Percentiles rank a stretch among this genome's conserved stretches.
These are phyloP conservation scores for Plasmopara viticola DNA, from an alignment of 352 stramenopile genomes.

Conservation along the genomic window DNA sequence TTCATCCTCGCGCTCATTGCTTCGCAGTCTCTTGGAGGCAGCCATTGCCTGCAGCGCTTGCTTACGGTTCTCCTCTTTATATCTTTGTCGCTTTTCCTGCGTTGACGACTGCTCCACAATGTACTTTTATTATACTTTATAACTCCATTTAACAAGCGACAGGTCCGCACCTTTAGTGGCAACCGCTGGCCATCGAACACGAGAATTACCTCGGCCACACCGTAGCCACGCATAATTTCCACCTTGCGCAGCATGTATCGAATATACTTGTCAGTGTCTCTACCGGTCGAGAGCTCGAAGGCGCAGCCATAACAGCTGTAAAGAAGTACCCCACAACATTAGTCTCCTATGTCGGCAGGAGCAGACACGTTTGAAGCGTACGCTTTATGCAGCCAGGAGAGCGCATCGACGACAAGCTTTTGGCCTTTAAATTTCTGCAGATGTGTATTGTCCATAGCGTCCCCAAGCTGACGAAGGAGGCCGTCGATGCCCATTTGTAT, in stretches of 20 bases:
- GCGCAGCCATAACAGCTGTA: constrained; percentile 70
- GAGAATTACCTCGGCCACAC: constrained; percentile 50
- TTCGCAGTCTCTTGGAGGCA: constrained; percentile 38
- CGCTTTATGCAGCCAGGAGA: constrained; percentile 81
- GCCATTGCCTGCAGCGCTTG: constrained; percentile 46
- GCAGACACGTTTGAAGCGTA: constrained; percentile 18
- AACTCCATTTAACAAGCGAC: not conserved
- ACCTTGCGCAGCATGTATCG: constrained; percentile 74
- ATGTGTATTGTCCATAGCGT: constrained; percentile 46
- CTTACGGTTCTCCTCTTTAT: constrained; percentile 53
- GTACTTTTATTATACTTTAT: not conserved
- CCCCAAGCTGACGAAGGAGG: constrained; percentile 53
- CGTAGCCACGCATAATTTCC: constrained; percentile 46
- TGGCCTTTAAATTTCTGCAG: constrained; percentile 45
- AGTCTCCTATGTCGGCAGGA: not conserved
- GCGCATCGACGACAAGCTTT: constrained; percentile 59
- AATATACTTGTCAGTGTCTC: constrained; percentile 57
- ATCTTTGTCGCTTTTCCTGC: constrained; percentile 50
- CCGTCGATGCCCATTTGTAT: constrained; percentile 54
- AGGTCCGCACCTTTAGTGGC: constrained; percentile 49
- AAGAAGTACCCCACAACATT: constrained; percentile 3
- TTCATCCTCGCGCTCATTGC: constrained; percentile 41
- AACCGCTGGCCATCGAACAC: constrained; percentile 75
- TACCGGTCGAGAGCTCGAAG: constrained; percentile 63
- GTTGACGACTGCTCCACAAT: constrained; percentile 40